Evolutionary conservation across 225 moss, liverwort and hornwort genomes (phyloP).

Genomic region (Polytrichum commune): DNA sequence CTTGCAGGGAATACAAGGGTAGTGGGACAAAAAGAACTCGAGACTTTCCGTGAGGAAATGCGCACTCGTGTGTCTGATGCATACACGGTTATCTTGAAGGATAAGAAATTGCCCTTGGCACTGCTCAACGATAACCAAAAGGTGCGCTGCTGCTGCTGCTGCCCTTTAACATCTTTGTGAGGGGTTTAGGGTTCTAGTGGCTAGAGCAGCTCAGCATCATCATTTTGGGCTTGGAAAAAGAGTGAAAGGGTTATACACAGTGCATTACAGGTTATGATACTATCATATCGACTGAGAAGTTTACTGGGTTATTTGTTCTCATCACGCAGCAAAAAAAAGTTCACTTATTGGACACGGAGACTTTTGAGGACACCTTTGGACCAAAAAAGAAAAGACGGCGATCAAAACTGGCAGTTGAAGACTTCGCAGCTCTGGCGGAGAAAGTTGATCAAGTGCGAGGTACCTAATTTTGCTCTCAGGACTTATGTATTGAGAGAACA

Average conservation of each 20-base stretch:
- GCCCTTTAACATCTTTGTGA: background rate
- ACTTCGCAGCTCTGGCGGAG: slow-evolving; percentile 67
- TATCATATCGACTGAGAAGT: background rate
- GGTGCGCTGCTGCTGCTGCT: slow-evolving; percentile 29
- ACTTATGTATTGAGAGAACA: too few species aligned
- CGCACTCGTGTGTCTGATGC: slow-evolving; percentile 80
- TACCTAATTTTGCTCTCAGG: slow-evolving; percentile 5
- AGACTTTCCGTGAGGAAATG: slow-evolving; percentile 95
- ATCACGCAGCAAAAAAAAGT: slow-evolving; percentile 82
- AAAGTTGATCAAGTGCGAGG: slow-evolving; percentile 83
- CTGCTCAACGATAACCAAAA: slow-evolving; percentile 79
- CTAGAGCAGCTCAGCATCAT: background rate
- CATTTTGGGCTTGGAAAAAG: background rate
- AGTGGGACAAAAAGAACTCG: slow-evolving; percentile 89
- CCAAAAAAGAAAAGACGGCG: slow-evolving; percentile 89
- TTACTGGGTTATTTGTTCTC: background rate
- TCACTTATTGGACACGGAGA: slow-evolving; percentile 82
- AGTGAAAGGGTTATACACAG: too few species aligned
- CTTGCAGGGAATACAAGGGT: slow-evolving; percentile 86
- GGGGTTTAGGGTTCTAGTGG: background rate
- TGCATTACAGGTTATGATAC: background rate
- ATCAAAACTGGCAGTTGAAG: slow-evolving; percentile 76
- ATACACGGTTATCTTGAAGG: slow-evolving; percentile 91
- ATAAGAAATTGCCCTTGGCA: slow-evolving; percentile 87
- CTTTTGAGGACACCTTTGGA: slow-evolving; percentile 93